Evolutionary conservation across 352 stramenopile species (phyloP), one percentile per base, ranked within the genome.

Genomic region (Phytophthora ramorum): DNA sequence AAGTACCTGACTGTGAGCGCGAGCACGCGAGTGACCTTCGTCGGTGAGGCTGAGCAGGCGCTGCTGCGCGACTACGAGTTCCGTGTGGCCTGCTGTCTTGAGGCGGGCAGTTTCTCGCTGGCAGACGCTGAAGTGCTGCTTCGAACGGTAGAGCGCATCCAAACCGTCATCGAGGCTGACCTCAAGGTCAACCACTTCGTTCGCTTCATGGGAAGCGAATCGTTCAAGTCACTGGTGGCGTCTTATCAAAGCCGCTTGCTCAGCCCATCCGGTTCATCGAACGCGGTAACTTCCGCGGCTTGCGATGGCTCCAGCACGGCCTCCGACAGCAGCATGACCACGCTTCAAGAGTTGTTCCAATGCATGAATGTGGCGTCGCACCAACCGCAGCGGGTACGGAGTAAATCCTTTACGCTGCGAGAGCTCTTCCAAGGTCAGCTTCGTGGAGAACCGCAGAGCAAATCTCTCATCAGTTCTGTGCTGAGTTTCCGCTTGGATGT

Each of bases 111-210:
- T 51, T 93, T 93, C 28, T 89, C 84, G 4, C 60, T 93, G 4
- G 73, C 66, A 4, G 84, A 93, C 47, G 84, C 84, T 16, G 82
- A 90, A 30, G 71, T 79, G 28, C 64, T 93, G 68, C 66, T 87
- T 4, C 71, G 68, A 48, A 88, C 77, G 1, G 76, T 91, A 7
- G 56, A 85, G 32, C 76, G 77, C 30, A 84, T 94, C 20, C 75
- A 82, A 49, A 37, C 9, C 7, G 72, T 85, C 7, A 86, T 96
- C 58, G 85, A 96, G 58, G 78, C 88, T 41, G 78, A 93, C 26
- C 75, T 96, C 30, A 85, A 89, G 40, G 84, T 96, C 43, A 94
- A 96, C 65, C 84, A 96, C 52, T 96, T 96, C 63, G 85, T 96
- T 30, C 83, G 87, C 6, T 96, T 96, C 55, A 93, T 96, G 82